These are phyloP conservation scores for Boletus tylopilopsis DNA, from an alignment of 768 basidiomycete genomes.

Conservation along the genomic window DNA sequence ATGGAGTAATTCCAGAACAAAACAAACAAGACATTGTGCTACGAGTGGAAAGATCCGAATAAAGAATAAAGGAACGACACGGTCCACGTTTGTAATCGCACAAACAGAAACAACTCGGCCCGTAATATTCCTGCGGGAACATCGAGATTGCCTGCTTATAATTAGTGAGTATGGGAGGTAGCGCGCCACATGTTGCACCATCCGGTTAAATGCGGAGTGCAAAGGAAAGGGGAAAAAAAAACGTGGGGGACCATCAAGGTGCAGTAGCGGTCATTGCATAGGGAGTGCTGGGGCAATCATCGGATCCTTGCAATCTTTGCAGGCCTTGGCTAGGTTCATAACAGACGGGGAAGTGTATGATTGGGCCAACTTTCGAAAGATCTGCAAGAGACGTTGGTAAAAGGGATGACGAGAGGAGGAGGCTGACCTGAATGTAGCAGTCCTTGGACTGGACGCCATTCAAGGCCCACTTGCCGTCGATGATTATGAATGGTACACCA, in stretches of 20 bases:
- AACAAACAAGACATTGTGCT: constrained; percentile 5
- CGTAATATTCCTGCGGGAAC: constrained; percentile 19
- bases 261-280: constrained; percentile 19
- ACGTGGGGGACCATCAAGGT: background rate
- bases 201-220: constrained; percentile 11
- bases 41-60: constrained; percentile 9
- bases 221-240: background rate
- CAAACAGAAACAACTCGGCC: constrained; percentile 9
- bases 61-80: constrained; percentile 12
- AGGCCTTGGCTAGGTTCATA: constrained; percentile 9
- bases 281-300: constrained; percentile 15
- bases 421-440: constrained; percentile 36
- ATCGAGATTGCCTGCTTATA: constrained; percentile 10
- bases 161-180: constrained; percentile 9
- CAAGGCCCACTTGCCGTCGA: constrained; percentile 43
- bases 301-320: constrained; percentile 21
- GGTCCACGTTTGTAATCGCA: constrained; percentile 11
- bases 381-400: constrained; percentile 12
- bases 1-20: background rate
- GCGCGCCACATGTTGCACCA: constrained; percentile 12
- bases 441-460: constrained; percentile 43
- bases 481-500: constrained; percentile 51
- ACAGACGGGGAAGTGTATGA: constrained; percentile 3
- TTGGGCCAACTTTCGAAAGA: constrained; percentile 32
- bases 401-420: background rate